These are phyloP conservation scores for Xerocomellus amylosporus DNA, from an alignment of 768 basidiomycete species.

Conservation along the genomic window DNA sequence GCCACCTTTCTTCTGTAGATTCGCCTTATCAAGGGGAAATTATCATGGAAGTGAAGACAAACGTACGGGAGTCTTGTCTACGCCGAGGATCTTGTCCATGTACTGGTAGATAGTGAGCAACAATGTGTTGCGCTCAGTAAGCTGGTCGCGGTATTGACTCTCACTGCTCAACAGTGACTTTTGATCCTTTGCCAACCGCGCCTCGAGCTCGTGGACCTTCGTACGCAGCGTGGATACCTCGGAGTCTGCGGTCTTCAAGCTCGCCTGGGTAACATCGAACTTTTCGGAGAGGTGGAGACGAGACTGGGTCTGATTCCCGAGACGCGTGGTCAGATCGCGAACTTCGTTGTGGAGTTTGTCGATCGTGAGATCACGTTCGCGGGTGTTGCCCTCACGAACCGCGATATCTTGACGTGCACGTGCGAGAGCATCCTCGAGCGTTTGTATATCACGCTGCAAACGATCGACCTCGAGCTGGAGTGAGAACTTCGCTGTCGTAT, in stretches of 20 bases:
- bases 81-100: constrained; percentile 89
- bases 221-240: constrained; percentile 61
- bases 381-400: constrained; percentile 58
- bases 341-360: constrained; percentile 79
- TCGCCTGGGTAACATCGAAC: constrained; percentile 67
- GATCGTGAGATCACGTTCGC: constrained; percentile 69
- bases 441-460: constrained; percentile 76
- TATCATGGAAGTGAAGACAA: background rate
- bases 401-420: constrained; percentile 68
- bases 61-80: constrained; percentile 80
- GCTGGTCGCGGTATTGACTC: constrained; percentile 82
- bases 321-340: constrained; percentile 72
- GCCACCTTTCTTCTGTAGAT: constrained; percentile 62
- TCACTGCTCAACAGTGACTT: constrained; percentile 67
- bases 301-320: constrained; percentile 85
- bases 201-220: constrained; percentile 73
- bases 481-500: constrained; percentile 78
- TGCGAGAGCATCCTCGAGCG: constrained; percentile 74
- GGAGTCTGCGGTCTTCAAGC: constrained; percentile 61
- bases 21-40: background rate
- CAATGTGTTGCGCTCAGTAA: constrained; percentile 90
- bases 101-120: constrained; percentile 92
- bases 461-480: constrained; percentile 89
- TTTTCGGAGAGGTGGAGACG: constrained; percentile 85
- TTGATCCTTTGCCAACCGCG: constrained; percentile 78